Conservation (phyloP, 2,329 filamentous ascomycete species). For the Colletotrichum scovillei region DNA sequence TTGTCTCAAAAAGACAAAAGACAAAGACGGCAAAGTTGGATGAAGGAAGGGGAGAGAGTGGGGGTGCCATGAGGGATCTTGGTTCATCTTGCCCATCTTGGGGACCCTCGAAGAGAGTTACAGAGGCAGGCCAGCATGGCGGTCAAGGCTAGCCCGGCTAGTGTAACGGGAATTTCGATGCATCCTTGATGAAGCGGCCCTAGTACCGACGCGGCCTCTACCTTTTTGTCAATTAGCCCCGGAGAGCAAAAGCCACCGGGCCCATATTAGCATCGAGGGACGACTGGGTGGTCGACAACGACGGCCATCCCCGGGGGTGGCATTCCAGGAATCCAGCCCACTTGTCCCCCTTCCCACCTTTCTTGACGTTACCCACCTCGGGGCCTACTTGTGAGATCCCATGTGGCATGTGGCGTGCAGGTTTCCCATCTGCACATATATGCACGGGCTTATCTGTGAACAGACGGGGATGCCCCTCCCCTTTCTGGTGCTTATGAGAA, state of each 20-base stretch:
- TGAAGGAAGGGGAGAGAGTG: not conserved
- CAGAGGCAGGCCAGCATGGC: slow-evolving; percentile 14
- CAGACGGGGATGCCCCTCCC: not conserved
- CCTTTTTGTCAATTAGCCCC: not conserved
- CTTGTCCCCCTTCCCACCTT: not conserved
- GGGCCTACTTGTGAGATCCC: not conserved
- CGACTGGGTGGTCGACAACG: not conserved
- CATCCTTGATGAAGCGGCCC: not conserved
- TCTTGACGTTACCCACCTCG: not conserved
- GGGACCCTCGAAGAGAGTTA: not conserved
- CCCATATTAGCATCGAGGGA: not conserved
- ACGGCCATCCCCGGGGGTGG: slow-evolving; percentile 1
- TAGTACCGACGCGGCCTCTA: slow-evolving; percentile 9
- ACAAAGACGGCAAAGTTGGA: slow-evolving; percentile 1
- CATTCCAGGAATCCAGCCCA: not conserved
- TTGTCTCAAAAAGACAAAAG: slow-evolving; percentile 21
- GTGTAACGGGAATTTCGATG: slow-evolving; percentile 5
- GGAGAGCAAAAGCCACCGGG: not conserved
- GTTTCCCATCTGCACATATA: slow-evolving; percentile 18
- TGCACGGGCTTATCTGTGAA: not conserved
- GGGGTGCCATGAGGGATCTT: slow-evolving; percentile 20
- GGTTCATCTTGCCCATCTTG: slow-evolving; percentile 15
- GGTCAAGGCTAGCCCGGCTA: not conserved
- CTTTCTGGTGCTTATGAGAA: not conserved
- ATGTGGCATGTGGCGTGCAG: not conserved